Evolutionary conservation across 75 land plant genomes (phyloP), one percentile per base, ranked within the genome.

Genomic region (Ceratopteris richardii): DNA sequence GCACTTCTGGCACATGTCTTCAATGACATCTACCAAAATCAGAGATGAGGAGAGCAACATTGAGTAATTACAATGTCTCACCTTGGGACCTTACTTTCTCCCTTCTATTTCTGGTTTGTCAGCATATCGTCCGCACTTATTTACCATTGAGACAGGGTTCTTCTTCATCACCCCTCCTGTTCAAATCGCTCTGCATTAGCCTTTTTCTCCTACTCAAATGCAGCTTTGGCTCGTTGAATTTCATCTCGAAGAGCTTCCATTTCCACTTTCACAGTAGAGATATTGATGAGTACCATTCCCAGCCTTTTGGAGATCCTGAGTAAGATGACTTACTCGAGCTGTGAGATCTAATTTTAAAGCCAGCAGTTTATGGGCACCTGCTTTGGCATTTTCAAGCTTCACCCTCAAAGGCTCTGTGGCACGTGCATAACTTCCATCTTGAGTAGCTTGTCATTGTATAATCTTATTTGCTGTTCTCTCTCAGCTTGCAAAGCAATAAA

Each of bases 91-190:
- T 21, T 61, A 28, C 61, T 64, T 84, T 42, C 74, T 63, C 24
- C 67, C 50, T 29, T 88, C 89, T 58, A 81, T 83, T 11, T 77
- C 73, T 13, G 82, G 77, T 51, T 88, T 88, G 71, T 85, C 94
- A 23, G 85, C 39, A 61, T 88, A 85, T 12, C 83, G n/a, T n/a
- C n/a, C n/a, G n/a, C n/a, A n/a, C n/a, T n/a, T n/a, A n/a, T n/a
- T 71, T 39, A 90, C 85, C 86, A 82, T 77, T 26, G 77, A 70
- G 27, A 83, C 63, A 48, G 85, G 53, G 36, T 88, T 88, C 25
- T 78, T 75, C 56, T 84, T 85, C 88, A 87, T 78, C 39, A 79
- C 69, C 57, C 68, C 76, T 46, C 71, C 50, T 87, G 88, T 55
- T 81, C 88, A 44, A 75, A 21, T 44, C 63, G 72, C 55, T 83